Evolutionary conservation across 2,329 filamentous ascomycete genomes (phyloP).

Genomic region (Coniochaeta prunicola): DNA sequence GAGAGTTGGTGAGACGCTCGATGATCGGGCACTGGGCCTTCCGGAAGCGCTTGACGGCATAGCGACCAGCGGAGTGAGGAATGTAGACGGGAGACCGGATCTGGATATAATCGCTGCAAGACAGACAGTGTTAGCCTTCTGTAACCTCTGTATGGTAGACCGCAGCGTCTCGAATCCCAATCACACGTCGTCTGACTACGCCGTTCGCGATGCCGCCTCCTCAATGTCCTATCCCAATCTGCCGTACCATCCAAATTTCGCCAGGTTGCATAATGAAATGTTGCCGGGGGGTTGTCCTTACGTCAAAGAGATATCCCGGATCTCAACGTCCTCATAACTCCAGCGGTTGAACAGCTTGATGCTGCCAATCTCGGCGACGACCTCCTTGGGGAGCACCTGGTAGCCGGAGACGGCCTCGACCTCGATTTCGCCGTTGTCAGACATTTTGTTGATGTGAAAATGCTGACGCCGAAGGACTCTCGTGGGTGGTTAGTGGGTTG

Average conservation of each 20-base stretch:
- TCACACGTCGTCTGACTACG: neutral
- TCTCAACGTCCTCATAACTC: slow-evolving; percentile 97
- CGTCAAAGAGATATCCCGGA: slow-evolving; percentile 99
- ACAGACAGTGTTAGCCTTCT: slow-evolving; percentile 24
- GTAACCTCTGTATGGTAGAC: slow-evolving; percentile 4
- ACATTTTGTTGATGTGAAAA: slow-evolving; percentile 58
- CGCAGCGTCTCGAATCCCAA: neutral
- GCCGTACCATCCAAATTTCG: slow-evolving; percentile 6
- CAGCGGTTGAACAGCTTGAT: slow-evolving; percentile 99
- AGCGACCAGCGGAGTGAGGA: slow-evolving; percentile 96
- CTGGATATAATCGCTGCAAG: slow-evolving; percentile 93
- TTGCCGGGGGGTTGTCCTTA: slow-evolving; percentile 48
- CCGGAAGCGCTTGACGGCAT: slow-evolving; percentile 99
- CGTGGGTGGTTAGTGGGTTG: slow-evolving; percentile 13
- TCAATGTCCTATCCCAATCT: neutral
- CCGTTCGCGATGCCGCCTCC: neutral
- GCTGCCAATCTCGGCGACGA: slow-evolving; percentile 80
- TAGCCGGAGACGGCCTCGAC: slow-evolving; percentile 71
- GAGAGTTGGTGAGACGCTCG: slow-evolving; percentile 99
- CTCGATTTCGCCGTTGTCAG: slow-evolving; percentile 92
- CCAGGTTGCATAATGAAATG: neutral
- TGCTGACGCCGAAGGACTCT: slow-evolving; percentile 17
- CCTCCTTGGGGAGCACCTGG: slow-evolving; percentile 87
- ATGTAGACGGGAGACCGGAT: slow-evolving; percentile 99
- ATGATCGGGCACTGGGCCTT: slow-evolving; percentile 99